A percentile compares a stretch with the other conserved stretches of the same genome.
Conservation (phyloP, 2,329 filamentous ascomycete species). For the Aspergillus caelatus region DNA sequence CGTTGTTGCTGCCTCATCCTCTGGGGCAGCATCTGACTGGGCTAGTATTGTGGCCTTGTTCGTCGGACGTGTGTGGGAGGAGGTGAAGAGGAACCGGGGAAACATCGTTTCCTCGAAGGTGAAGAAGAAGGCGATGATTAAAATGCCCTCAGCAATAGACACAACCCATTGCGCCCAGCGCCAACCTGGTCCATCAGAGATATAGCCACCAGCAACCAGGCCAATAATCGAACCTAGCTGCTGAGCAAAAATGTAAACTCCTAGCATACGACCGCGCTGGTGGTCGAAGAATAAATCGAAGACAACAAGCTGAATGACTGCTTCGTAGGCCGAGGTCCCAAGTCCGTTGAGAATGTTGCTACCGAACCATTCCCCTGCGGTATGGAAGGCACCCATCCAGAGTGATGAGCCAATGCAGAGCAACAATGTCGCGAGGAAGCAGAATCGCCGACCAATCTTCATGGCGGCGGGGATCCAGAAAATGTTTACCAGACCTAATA, state of each 20-base stretch:
- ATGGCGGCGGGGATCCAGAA: not conserved
- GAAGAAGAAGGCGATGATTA: conserved; percentile 6
- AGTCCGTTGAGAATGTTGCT: not conserved
- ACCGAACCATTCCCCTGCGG: not conserved
- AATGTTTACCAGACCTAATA: not conserved
- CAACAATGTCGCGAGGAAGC: not conserved
- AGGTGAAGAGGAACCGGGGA: conserved; percentile 4
- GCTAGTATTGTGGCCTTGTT: no score
- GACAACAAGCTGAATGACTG: not conserved
- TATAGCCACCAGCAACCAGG: not conserved
- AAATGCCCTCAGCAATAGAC: conserved; percentile 3
- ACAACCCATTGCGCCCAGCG: not conserved
- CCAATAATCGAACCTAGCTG: not conserved
- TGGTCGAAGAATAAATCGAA: not conserved
- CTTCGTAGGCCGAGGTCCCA: not conserved
- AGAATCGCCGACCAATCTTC: not conserved
- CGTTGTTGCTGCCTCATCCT: no score
- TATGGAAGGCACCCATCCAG: not conserved
- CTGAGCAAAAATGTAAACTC: not conserved
- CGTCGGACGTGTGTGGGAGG: no score
- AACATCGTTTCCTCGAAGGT: conserved; percentile 4
- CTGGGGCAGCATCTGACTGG: no score
- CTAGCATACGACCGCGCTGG: not conserved
- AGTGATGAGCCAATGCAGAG: not conserved
- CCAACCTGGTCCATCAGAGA: not conserved